phyloP scores from a whole-genome alignment of 2,329 filamentous ascomycete species.

The Fusarium stilboides region DNA sequence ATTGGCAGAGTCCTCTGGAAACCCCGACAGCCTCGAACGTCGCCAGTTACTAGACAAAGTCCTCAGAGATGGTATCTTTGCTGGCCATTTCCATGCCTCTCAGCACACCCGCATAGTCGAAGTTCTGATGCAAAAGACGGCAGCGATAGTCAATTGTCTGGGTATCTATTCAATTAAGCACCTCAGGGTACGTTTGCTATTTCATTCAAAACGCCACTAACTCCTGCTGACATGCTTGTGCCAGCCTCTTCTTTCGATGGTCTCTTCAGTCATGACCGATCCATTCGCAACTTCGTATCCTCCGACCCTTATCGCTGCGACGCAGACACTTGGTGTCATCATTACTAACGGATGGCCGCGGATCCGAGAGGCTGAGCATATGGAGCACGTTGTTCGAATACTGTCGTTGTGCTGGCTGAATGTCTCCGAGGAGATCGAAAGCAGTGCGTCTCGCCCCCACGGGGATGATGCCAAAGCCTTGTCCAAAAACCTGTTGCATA shows the following conservation, averaged over 20 bases:
- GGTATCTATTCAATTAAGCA: constrained; percentile 77
- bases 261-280: constrained; percentile 76
- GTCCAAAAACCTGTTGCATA: constrained; percentile 33
- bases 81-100: constrained; percentile 70
- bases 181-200: constrained; percentile 66
- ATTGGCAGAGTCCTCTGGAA: constrained; percentile 60
- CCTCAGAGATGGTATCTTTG: constrained; percentile 69
- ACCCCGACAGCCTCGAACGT: constrained; percentile 47
- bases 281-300: constrained; percentile 74
- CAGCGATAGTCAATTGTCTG: constrained; percentile 67
- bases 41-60: constrained; percentile 66
- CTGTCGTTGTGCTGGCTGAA: constrained; percentile 76
- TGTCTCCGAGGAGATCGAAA: constrained; percentile 61
- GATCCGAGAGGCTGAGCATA: constrained; percentile 67
- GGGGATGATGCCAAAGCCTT: constrained; percentile 17
- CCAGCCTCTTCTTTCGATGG: constrained; percentile 76
- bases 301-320: constrained; percentile 67
- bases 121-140: constrained; percentile 67
- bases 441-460: not conserved
- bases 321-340: constrained; percentile 68
- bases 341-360: constrained; percentile 80
- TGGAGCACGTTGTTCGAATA: constrained; percentile 74
- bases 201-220: not conserved
- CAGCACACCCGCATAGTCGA: constrained; percentile 71
- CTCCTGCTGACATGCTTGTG: constrained; percentile 24